These are phyloP conservation scores for Aspergillus affinis DNA, from an alignment of 495 filamentous ascomycete species.

Conservation along the genomic window DNA sequence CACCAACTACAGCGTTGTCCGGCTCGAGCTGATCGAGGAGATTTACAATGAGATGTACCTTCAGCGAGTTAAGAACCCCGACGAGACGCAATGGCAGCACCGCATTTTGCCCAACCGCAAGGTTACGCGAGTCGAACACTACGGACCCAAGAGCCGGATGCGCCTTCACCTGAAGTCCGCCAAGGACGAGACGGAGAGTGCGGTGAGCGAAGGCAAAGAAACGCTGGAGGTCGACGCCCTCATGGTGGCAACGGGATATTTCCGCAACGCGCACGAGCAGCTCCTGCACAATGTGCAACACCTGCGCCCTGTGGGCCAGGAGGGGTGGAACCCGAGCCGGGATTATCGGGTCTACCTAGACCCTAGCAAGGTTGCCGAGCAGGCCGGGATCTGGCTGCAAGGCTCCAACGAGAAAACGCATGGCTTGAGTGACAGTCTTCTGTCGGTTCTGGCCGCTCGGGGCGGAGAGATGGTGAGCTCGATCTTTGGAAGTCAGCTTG, in stretches of 20 bases:
- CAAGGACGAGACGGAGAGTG: slow-evolving; percentile 25
- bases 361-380: slow-evolving; percentile 56
- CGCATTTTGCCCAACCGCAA: slow-evolving; percentile 68
- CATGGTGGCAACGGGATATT: slow-evolving; percentile 87
- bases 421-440: slow-evolving; percentile 78
- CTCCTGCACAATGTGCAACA: slow-evolving; percentile 64
- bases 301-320: slow-evolving; percentile 57
- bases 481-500: slow-evolving; percentile 60
- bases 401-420: slow-evolving; percentile 92
- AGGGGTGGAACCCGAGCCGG: slow-evolving; percentile 44
- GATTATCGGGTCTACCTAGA: slow-evolving; percentile 76
- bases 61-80: slow-evolving; percentile 68
- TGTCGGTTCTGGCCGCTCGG: slow-evolving; percentile 73
- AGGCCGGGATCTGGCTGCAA: slow-evolving; percentile 86
- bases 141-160: slow-evolving; percentile 42
- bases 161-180: slow-evolving; percentile 36
- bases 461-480: slow-evolving; percentile 76
- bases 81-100: slow-evolving; percentile 75
- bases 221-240: slow-evolving; percentile 73
- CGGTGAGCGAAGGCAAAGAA: slow-evolving; percentile 46
- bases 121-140: slow-evolving; percentile 57
- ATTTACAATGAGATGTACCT: slow-evolving; percentile 84
- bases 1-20: slow-evolving; percentile 94
- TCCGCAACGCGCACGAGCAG: slow-evolving; percentile 72
- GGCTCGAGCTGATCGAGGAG: slow-evolving; percentile 79